Base-by-base conservation (phyloP, 768 basidiomycete species). In the Suillus brevipes region DNA sequence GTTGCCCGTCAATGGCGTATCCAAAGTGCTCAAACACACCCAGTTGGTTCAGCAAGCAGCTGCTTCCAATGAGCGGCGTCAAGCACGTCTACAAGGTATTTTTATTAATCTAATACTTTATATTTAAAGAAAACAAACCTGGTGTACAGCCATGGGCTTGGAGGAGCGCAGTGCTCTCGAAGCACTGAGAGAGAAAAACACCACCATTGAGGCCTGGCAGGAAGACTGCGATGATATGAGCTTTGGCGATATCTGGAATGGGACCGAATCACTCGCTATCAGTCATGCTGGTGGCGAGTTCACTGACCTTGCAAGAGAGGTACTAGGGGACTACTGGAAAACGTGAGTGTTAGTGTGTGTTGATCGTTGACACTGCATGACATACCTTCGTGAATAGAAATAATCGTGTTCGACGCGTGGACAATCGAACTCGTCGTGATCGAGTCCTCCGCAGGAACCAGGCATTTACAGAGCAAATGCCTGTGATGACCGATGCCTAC, bases 271-370 rank as follows among this genome's bases (percentile, higher is more conserved):
- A 8, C 20, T 65, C 2, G 8, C 38, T 8, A 62, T 63, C 45
- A 65, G 64, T 12, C 64, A 65, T 23, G 64, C 62, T 45, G 64
- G 64, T 18, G 64, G 64, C 4, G 47, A 65, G 60, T 65, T 65
- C 25, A 38, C 18, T 28, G 61, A 40, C 25, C 61, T 65, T 12
- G 34, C 64, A 31, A 34, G 52, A 50, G 28, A 65, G 6, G 7
- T 63, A 8, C n/a, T 40, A 34, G 36, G 62, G 12, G 64, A 65
- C 31, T 40, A 63, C 16, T 65, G 43, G 61, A 63, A 40, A 14
- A 28, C 34, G 64, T 65, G 18, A 65, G 64, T 62, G 43, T 45
- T 10, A n/a, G 43, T 45, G 8, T 5, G 43, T 9, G 8, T 43
- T 42, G 16, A 43, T 20, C 4, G 7, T 4, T 20, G 8, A 43